Evolutionary conservation across 345 rosid species (phyloP).

Genomic region (Abelmoschus esculentus): DNA sequence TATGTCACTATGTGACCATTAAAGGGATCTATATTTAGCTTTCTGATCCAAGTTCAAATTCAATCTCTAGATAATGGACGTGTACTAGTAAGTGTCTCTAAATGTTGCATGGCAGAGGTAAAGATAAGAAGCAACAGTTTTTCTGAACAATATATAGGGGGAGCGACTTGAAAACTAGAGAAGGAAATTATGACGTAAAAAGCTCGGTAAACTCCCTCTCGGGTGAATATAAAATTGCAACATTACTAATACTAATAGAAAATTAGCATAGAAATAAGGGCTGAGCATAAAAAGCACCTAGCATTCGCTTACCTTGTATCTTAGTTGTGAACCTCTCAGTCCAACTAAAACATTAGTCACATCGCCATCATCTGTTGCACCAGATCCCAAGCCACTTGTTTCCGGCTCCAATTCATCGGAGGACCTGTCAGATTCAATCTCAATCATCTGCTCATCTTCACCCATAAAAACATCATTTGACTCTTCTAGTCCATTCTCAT

Average conservation of each 20-base stretch:
- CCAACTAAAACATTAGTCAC: conserved; percentile 42
- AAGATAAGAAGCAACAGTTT: not conserved
- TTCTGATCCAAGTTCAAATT: not conserved
- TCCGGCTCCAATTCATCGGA: conserved; percentile 39
- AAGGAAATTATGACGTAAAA: not conserved
- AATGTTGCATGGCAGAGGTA: not conserved
- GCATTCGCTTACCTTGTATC: conserved; percentile 53
- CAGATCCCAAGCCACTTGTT: conserved; percentile 14
- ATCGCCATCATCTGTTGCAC: conserved; percentile 29
- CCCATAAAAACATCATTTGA: conserved; percentile 29
- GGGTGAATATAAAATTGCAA: not conserved
- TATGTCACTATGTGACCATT: not conserved
- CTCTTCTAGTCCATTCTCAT: conserved; percentile 32
- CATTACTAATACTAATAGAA: too few species aligned
- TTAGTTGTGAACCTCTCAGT: conserved; percentile 35
- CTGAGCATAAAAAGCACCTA: not conserved
- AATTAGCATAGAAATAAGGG: not conserved
- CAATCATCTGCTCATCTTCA: conserved; percentile 43
- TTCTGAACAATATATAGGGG: not conserved
- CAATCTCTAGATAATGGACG: not conserved
- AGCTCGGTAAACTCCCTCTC: not conserved
- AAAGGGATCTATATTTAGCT: not conserved
- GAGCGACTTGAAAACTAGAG: not conserved
- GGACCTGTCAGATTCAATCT: conserved; percentile 36
- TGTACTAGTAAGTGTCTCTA: not conserved